Base-by-base conservation (phyloP, 73 alveolate genomes). In the Tetrahymena malaccensis region DNA sequence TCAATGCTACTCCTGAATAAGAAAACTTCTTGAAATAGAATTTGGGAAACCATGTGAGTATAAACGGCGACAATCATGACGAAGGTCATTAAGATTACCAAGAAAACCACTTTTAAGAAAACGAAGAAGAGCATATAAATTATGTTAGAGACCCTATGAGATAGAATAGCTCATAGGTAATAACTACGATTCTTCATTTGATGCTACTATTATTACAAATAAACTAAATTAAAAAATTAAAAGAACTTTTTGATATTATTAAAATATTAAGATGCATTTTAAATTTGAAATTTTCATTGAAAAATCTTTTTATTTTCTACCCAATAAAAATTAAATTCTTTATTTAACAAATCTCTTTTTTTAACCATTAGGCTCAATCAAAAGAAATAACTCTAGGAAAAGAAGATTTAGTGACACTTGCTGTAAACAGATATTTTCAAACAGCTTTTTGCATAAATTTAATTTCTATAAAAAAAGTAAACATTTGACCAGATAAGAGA, bases 321-420 rank as follows among this genome's bases (percentile, higher is more conserved):
- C 89, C 89, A 70, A 70, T 70, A 70, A 70, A 70, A 70, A 70
- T 70, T 70, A 70, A 70, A 25, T 70, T 27, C 44, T 40, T 40
- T 40, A 40, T 19, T 22, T 70, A 27, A n/a, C 34, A 70, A 70
- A 70, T 70, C 89, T 27, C 37, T n/a, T 27, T 27, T 27, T 70
- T 27, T 70, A n/a, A 70, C 89, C 34, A 27, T 27, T 27, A 70
- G 89, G 43, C 40, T 27, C 40, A 70, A 70, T n/a, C 34, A 84
- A 70, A 70, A 38, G 97, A 96, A 56, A 84, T 93, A 25, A 96
- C 95, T 55, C 43, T 97, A 21, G 43, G 93, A 43, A 43, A 97
- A 94, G 98, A 97, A 35, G 97, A 97, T 93, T 37, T 96, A 34
- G 99, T 97, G 85, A 93, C 95, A 4, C 83, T 96, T 34, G 99